These are phyloP conservation scores for Caloboletus firmus DNA, from an alignment of 1,284 basidiomycete species.

Conservation along the genomic window DNA sequence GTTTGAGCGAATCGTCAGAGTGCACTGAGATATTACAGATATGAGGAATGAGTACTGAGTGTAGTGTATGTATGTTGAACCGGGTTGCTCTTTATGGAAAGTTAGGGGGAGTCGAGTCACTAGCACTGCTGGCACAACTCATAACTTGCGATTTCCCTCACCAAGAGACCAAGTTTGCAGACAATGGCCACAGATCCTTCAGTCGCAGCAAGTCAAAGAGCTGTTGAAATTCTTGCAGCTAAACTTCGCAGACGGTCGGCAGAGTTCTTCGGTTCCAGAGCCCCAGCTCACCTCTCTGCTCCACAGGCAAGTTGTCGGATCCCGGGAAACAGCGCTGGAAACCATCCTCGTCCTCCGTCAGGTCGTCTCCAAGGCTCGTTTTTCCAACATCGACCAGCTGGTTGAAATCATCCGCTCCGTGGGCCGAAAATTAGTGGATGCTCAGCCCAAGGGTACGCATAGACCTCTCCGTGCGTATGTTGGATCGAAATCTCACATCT, in stretches of 20 bases:
- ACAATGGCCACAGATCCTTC: slow-evolving; percentile 45
- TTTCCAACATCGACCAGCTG: slow-evolving; percentile 85
- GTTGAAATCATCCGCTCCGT: slow-evolving; percentile 79
- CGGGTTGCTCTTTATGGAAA: slow-evolving; percentile 18
- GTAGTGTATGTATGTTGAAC: not conserved
- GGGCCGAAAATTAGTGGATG: slow-evolving; percentile 79
- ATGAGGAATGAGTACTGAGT: not conserved
- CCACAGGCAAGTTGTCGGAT: slow-evolving; percentile 83
- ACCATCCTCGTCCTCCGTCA: slow-evolving; percentile 86
- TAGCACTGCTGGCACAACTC: slow-evolving; percentile 13
- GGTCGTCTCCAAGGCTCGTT: slow-evolving; percentile 85
- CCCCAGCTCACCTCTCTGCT: not conserved
- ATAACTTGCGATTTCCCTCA: not conserved
- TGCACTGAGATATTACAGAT: not conserved
- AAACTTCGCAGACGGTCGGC: slow-evolving; percentile 68
- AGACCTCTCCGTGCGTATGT: not conserved
- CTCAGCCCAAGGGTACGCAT: slow-evolving; percentile 85
- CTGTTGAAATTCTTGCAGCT: slow-evolving; percentile 66
- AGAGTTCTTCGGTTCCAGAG: slow-evolving; percentile 4
- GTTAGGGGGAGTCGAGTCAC: not conserved
- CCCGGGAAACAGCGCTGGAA: slow-evolving; percentile 84
- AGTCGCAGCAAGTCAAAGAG: slow-evolving; percentile 44
- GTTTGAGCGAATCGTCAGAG: slow-evolving; percentile 15
- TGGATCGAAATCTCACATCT: slow-evolving; percentile 1
- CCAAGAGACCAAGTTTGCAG: not conserved